Base-by-base conservation (phyloP, 169 alveolate genomes). In the Plasmodium gonderi region DNA sequence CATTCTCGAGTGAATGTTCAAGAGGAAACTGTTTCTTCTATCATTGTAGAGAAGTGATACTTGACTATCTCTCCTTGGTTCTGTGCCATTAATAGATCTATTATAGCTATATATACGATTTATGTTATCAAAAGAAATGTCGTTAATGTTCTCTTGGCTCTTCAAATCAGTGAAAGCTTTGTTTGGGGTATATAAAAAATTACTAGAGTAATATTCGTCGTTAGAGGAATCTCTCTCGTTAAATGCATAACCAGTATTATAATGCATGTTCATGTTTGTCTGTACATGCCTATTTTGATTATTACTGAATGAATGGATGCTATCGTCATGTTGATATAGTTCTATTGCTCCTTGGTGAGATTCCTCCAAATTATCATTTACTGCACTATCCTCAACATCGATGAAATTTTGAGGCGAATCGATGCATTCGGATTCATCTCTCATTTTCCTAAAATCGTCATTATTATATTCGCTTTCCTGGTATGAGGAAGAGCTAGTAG, bases 181-280 rank as follows among this genome's bases (percentile, higher is more conserved):
- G 29, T 74, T 87, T 20, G 93, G 93, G 14, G 93, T 87, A 42
- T 90, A 90, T 65, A 90, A 90, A 90, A 90, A 90, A 68, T 78
- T 90, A 26, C 65, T 90, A 7, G 91, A 67, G 49, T 65, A 90
- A 20, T 47, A 77, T 51, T 77, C 90, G 33, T 90, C 94, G 40
- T 90, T 90, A 75, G 92, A 85, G 44, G 92, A 83, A 5, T 83
- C 82, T 3, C 64, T 74, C 23, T n/a, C 72, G 9, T 60, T 60
- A 14, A 6, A 36, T 29, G 17, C 26, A 36, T 60, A 60, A 60
- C 36, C 26, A n/a, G 11, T 5, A 60, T 3, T 17, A 36, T 60
- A 5, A 60, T 8, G 11, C n/a, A 23, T 60, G 8, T 60, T 60
- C 38, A 36, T 8, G 38, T 60, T 4, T 0, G 33, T 60, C 1